phyloP scores from a whole-genome alignment of 1,284 basidiomycete species.

The Neonothopanus nambi region DNA sequence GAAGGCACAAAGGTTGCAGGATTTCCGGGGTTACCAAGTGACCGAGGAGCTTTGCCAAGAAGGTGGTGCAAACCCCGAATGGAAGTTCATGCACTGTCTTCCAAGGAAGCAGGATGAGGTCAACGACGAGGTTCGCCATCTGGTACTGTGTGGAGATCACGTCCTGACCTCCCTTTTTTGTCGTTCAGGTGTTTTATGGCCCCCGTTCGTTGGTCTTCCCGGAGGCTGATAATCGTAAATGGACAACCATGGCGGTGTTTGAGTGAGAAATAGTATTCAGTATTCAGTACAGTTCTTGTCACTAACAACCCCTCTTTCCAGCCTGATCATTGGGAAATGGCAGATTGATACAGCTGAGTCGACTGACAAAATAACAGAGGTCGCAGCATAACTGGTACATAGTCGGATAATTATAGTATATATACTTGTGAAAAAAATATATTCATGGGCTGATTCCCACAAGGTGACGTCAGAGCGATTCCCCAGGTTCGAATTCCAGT shows the following conservation, averaged over 20 bases:
- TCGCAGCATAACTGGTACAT: too few relatives aligned
- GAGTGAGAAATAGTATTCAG: constrained; percentile 52
- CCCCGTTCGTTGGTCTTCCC: constrained; percentile 75
- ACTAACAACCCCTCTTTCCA: constrained; percentile 20
- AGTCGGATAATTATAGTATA: too few relatives aligned
- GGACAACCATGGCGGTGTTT: constrained; percentile 90
- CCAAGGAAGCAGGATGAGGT: constrained; percentile 94
- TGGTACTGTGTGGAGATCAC: constrained; percentile 3
- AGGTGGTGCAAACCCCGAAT: constrained; percentile 83
- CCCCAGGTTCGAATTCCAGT: too few relatives aligned
- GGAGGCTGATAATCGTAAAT: constrained; percentile 86
- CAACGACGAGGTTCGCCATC: constrained; percentile 75
- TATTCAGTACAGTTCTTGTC: constrained; percentile 5
- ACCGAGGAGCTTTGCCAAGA: constrained; percentile 81
- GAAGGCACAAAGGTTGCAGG: constrained; percentile 84
- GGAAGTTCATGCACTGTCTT: constrained; percentile 97
- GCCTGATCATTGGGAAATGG: constrained; percentile 55
- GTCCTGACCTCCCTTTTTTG: constrained; percentile 8
- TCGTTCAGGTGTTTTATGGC: constrained; percentile 71
- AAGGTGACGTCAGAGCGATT: too few relatives aligned
- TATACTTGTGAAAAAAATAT: too few relatives aligned
- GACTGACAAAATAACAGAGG: not conserved
- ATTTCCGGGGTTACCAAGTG: constrained; percentile 93
- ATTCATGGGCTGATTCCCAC: too few relatives aligned
- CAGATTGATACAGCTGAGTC: constrained; percentile 18